These are phyloP conservation scores for Suillus placidus DNA, from an alignment of 768 basidiomycete species.

Conservation along the genomic window DNA sequence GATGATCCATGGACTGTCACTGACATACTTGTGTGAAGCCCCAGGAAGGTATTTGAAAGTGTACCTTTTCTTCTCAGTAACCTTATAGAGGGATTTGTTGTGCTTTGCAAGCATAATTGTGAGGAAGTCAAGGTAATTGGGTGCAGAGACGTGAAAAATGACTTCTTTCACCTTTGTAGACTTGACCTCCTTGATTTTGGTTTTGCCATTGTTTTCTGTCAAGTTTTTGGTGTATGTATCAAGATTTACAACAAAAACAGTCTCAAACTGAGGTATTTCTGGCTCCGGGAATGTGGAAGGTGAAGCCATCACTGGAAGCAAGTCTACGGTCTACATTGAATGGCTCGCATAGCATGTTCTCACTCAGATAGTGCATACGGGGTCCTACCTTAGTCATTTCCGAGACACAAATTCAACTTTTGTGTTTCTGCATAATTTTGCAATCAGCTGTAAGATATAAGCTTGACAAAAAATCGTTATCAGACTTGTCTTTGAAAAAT, in stretches of 20 bases:
- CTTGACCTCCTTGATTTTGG: conserved; percentile 3
- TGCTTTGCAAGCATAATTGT: conserved; percentile 2
- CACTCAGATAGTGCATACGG: no score
- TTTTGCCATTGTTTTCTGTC: not conserved
- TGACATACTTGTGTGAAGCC: not conserved
- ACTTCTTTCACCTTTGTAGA: conserved; percentile 7
- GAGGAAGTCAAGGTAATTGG: conserved; percentile 8
- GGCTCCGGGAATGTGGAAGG: no score
- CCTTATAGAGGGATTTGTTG: not conserved
- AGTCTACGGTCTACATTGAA: no score
- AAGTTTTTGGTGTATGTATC: not conserved
- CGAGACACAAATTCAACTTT: no score
- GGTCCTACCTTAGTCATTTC: no score
- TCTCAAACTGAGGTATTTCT: not conserved
- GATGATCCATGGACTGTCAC: no score
- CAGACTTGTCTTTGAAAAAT: no score
- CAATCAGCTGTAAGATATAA: no score
- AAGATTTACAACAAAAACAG: not conserved
- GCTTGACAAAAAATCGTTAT: no score
- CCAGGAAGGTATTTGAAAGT: conserved; percentile 4
- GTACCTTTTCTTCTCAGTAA: conserved; percentile 7
- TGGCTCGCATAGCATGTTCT: no score
- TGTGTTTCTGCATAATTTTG: no score
- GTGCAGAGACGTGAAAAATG: not conserved
- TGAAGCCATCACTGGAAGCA: no score